Conservation (phyloP, 345 rosid species). For the Chamaenerion angustifolium region DNA sequence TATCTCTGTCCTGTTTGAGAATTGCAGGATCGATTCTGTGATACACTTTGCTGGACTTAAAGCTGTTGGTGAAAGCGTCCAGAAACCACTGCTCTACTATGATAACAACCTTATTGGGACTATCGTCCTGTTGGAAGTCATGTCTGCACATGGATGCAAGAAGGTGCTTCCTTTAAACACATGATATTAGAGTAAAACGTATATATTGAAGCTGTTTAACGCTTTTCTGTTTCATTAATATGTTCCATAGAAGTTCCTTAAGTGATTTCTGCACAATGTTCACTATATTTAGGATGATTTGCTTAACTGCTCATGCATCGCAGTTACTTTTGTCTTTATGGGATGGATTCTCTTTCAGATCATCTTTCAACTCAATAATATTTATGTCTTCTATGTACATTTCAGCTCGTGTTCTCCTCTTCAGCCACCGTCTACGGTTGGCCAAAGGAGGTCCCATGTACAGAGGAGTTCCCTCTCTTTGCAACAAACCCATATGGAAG, state of each 20-base stretch:
- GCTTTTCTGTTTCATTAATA: no score
- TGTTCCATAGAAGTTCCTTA: no score
- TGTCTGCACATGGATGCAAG: slow-evolving; percentile 81
- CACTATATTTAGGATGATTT: no score
- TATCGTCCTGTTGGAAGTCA: slow-evolving; percentile 72
- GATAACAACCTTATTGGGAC: slow-evolving; percentile 86
- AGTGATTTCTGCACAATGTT: no score
- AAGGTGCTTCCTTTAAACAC: slow-evolving; percentile 28
- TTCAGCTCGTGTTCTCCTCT: slow-evolving; percentile 95
- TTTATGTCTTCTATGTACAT: slow-evolving; percentile 1
- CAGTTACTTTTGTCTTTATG: not conserved
- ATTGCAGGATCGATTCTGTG: slow-evolving; percentile 76
- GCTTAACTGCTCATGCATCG: not conserved
- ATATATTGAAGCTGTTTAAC: not conserved
- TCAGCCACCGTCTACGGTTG: slow-evolving; percentile 99
- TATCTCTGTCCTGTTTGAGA: not conserved
- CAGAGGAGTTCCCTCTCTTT: slow-evolving; percentile 64
- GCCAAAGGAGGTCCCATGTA: slow-evolving; percentile 93
- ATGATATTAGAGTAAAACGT: not conserved
- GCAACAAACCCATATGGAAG: slow-evolving; percentile 88
- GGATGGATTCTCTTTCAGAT: no score
- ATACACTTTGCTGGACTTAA: slow-evolving; percentile 97
- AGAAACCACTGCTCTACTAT: slow-evolving; percentile 66
- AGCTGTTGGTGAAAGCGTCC: slow-evolving; percentile 93
- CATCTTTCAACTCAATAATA: no score